A percentile compares a stretch with the other conserved stretches of the same genome.
Conservation (phyloP, 768 basidiomycete genomes). For the Tylopilus cervinicoccineus region DNA sequence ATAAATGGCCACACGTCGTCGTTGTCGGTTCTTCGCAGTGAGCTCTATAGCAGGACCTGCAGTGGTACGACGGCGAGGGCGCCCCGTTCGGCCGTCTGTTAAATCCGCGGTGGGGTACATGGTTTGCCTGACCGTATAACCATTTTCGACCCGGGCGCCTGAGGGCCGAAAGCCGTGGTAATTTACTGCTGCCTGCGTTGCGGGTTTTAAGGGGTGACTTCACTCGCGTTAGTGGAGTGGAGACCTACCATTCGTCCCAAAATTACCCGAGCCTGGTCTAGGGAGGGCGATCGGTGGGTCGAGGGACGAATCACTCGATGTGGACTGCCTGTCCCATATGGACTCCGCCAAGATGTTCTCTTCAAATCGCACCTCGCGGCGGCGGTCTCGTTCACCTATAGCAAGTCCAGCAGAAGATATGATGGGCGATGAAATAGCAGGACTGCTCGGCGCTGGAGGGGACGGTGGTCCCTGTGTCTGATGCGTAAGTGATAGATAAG, state of each 20-base stretch:
- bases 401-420: constrained; percentile 31
- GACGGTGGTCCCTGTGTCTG: constrained; percentile 11
- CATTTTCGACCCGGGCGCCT: constrained; percentile 19
- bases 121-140: constrained; percentile 11
- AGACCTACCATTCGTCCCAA: constrained; percentile 21
- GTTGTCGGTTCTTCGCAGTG: constrained; percentile 53
- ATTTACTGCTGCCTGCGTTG: constrained; percentile 24
- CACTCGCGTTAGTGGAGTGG: not conserved
- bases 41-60: constrained; percentile 46
- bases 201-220: not conserved
- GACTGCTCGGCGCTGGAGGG: constrained; percentile 15
- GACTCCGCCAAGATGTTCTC: constrained; percentile 30
- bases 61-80: constrained; percentile 34
- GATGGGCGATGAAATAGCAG: constrained; percentile 24
- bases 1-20: constrained; percentile 62
- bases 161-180: constrained; percentile 30
- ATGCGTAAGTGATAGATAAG: constrained; percentile 30
- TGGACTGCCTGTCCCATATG: constrained; percentile 28
- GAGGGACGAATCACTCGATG: constrained; percentile 28
- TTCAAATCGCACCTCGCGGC: constrained; percentile 33
- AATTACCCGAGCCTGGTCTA: constrained; percentile 8
- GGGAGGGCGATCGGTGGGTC: constrained; percentile 20
- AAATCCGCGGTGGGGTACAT: not conserved
- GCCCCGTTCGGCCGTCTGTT: constrained; percentile 10
- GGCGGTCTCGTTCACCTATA: constrained; percentile 23